Conservation (phyloP, 352 stramenopile genomes). For the Globisporangium nagaii region DNA sequence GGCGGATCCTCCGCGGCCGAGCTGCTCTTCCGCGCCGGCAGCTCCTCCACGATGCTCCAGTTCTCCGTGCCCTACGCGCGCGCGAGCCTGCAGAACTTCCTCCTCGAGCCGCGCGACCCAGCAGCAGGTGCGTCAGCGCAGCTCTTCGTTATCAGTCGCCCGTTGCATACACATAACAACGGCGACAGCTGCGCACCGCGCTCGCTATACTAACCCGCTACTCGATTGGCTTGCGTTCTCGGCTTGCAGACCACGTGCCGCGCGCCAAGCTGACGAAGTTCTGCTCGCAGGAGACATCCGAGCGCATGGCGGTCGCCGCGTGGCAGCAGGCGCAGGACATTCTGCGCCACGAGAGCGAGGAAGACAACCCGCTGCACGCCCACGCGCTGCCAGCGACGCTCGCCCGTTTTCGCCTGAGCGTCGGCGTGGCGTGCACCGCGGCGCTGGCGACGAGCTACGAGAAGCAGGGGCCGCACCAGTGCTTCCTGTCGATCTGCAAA, state of each 20-base stretch:
- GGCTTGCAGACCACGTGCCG: not conserved
- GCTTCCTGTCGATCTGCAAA: constrained; percentile 60
- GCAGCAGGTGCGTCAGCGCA: not conserved
- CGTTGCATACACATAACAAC: too few relatives aligned
- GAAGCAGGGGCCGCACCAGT: constrained; percentile 58
- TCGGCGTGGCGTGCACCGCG: constrained; percentile 73
- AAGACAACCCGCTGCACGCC: constrained; percentile 15
- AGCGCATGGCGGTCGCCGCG: constrained; percentile 56
- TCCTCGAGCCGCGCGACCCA: constrained; percentile 17
- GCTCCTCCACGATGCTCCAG: constrained; percentile 68
- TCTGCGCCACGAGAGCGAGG: constrained; percentile 24
- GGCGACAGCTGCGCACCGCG: too few relatives aligned
- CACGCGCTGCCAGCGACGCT: constrained; percentile 20
- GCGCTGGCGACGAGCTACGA: constrained; percentile 58
- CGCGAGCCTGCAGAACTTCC: constrained; percentile 46
- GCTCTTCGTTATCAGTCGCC: not conserved
- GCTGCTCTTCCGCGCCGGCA: constrained; percentile 46
- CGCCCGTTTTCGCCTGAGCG: constrained; percentile 23
- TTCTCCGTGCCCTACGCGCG: constrained; percentile 66
- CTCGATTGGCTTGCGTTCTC: too few relatives aligned
- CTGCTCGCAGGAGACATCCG: constrained; percentile 52
- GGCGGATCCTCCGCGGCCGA: constrained; percentile 39
- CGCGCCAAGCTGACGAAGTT: constrained; percentile 21
- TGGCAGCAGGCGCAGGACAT: constrained; percentile 41
- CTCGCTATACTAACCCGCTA: too few relatives aligned